Evolutionary conservation across 352 stramenopile genomes (phyloP).

Genomic region (Globisporangium cystogenes): DNA sequence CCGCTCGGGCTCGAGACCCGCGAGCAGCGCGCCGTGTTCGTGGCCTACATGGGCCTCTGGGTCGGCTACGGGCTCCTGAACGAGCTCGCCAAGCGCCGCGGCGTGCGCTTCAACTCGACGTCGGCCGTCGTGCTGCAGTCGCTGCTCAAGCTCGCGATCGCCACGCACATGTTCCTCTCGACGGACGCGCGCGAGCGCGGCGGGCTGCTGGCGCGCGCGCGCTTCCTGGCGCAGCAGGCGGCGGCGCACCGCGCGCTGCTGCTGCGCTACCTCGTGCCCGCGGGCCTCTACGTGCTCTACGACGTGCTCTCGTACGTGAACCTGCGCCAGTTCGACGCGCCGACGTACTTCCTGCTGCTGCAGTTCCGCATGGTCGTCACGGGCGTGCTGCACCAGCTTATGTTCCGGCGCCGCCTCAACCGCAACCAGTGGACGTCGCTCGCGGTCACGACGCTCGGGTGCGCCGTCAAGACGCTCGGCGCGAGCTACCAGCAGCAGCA

Average conservation of each 20-base stretch:
- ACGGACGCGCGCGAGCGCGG: conserved; percentile 21
- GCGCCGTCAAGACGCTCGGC: conserved; percentile 70
- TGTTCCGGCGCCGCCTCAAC: conserved; percentile 71
- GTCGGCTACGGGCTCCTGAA: conserved; percentile 75
- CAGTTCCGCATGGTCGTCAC: conserved; percentile 82
- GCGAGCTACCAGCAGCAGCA: not conserved
- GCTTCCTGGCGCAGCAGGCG: conserved; percentile 31
- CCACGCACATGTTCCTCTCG: conserved; percentile 62
- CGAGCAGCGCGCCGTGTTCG: conserved; percentile 65
- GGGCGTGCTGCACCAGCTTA: conserved; percentile 66
- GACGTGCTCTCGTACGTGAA: conserved; percentile 85
- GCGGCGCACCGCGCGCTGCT: conserved; percentile 37
- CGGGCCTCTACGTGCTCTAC: conserved; percentile 75
- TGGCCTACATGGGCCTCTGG: conserved; percentile 79
- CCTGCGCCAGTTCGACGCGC: conserved; percentile 59
- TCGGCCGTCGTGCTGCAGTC: conserved; percentile 73
- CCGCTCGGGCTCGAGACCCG: conserved; percentile 70
- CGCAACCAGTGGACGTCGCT: conserved; percentile 76
- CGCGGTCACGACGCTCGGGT: conserved; percentile 61
- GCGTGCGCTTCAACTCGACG: conserved; percentile 70
- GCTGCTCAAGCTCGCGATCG: conserved; percentile 62
- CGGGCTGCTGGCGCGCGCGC: conserved; percentile 19
- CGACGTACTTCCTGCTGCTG: conserved; percentile 75
- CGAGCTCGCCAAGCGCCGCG: conserved; percentile 62
- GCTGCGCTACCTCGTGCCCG: conserved; percentile 69